These are phyloP conservation scores for Suillus paluster DNA, from an alignment of 768 basidiomycete species.

Conservation along the genomic window DNA sequence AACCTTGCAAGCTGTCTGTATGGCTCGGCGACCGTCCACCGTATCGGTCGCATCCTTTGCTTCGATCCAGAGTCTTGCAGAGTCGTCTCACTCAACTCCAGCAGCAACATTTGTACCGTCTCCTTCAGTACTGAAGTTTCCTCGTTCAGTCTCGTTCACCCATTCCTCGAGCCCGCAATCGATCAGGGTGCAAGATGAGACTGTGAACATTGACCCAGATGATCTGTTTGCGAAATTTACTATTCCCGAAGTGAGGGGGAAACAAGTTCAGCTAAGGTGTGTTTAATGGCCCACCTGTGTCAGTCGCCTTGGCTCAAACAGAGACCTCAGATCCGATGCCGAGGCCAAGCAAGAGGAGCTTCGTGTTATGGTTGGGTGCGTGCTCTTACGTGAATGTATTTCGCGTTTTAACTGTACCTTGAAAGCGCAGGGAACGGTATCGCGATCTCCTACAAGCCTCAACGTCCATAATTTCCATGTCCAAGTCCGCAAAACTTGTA, in stretches of 20 bases:
- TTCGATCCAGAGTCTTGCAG: slow-evolving; percentile 22
- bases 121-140: slow-evolving; percentile 14
- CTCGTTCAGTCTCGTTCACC: slow-evolving; percentile 16
- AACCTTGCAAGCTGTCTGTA: slow-evolving; percentile 17
- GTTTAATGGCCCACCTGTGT: slow-evolving; percentile 12
- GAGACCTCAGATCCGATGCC: slow-evolving; percentile 64
- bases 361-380: slow-evolving; percentile 91
- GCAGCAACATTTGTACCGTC: slow-evolving; percentile 11
- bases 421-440: slow-evolving; percentile 86
- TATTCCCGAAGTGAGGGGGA: slow-evolving; percentile 69
- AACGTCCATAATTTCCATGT: slow-evolving; percentile 79
- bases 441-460: slow-evolving; percentile 87
- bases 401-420: slow-evolving; percentile 40
- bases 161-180: slow-evolving; percentile 11
- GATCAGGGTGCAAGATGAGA: slow-evolving; percentile 22
- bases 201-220: slow-evolving; percentile 58
- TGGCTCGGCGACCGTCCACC: slow-evolving; percentile 46
- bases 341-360: slow-evolving; percentile 89
- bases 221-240: slow-evolving; percentile 74
- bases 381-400: slow-evolving; percentile 24
- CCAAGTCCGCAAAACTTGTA: slow-evolving; percentile 69
- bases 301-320: slow-evolving; percentile 9
- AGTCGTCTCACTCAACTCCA: slow-evolving; percentile 11
- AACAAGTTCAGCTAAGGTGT: slow-evolving; percentile 73
- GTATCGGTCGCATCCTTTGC: slow-evolving; percentile 34